Evolutionary conservation across 208 protist genomes (phyloP), one percentile per base, ranked within the genome.

Genomic region (Crithidia sp.): DNA sequence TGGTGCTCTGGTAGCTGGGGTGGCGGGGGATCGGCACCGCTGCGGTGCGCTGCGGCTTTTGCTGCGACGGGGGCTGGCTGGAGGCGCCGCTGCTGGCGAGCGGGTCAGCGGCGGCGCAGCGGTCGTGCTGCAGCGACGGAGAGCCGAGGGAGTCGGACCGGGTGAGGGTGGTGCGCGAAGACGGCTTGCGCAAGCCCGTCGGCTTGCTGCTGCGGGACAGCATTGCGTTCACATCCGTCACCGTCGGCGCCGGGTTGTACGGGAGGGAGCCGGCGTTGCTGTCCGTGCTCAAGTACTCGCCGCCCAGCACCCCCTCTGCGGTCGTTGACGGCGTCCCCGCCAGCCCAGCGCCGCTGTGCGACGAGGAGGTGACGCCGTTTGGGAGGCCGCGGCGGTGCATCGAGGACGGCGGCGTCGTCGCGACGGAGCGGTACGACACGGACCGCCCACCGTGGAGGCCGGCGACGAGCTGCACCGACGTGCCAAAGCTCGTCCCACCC

Each of bases 181-280:
- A 37, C 50, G 41, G 45, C 63, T 65, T 54, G n/a, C 39, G 50
- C 28, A 60, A 54, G 2, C 41, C 17, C 19, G 28, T 28, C 28
- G 68, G n/a, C 17, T 40, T 49, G 44, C 41, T 57, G 8, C 50
- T 36, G 19, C 37, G 43, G 2, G 45, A 53, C 6, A 57, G 16
- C 14, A 56, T 57, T 19, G 43, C 36, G 43, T 49, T 56, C 7
- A 72, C 62, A 36, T 76, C 72, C 0, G 52, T 9, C 28, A 82
- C 58, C 45, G 60, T 67, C 10, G 72, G 71, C 2, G 69, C 63
- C 2, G 71, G 16, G 55, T 74, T 71, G 53, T 69, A 19, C 7
- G 44, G 66, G 7, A 71, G 75, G 8, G 76, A 67, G 0, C 50
- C 76, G 8, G 65, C 66, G 66, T 81, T 81, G 61, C 53, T 77